Conservation (phyloP, 2,329 filamentous ascomycete species). For the Colletotrichum filicis region DNA sequence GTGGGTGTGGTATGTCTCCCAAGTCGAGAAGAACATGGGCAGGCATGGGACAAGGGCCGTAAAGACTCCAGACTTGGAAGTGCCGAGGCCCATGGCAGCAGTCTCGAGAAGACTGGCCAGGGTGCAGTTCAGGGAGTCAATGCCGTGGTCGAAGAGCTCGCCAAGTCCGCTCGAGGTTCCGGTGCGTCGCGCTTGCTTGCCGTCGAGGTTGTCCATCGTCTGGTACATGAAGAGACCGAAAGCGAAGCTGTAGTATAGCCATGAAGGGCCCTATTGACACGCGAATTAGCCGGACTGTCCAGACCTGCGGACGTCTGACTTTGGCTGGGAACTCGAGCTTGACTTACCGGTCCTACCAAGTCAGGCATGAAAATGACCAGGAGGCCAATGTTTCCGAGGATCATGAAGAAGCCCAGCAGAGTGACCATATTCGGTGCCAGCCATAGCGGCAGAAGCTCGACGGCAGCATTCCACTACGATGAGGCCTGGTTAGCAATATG, state of each 20-base stretch:
- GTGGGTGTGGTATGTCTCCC: conserved; percentile 99
- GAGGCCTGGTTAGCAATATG: conserved; percentile 35
- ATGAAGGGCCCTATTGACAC: conserved; percentile 76
- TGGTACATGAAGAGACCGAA: conserved; percentile 98
- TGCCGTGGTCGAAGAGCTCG: conserved; percentile 98
- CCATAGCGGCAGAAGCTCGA: conserved; percentile 93
- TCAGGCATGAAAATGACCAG: conserved; percentile 88
- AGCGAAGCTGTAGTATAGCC: conserved; percentile 96
- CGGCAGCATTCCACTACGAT: conserved; percentile 97
- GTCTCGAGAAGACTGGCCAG: conserved; percentile 91
- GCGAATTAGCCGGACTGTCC: conserved; percentile 13
- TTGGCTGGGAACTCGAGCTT: neutral
- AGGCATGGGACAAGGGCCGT: conserved; percentile 91
- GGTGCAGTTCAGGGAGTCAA: conserved; percentile 97
- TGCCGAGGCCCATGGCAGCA: conserved; percentile 91
- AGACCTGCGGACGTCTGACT: conserved; percentile 8
- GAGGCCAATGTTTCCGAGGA: conserved; percentile 81
- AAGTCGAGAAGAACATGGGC: conserved; percentile 99
- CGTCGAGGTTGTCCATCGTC: conserved; percentile 98
- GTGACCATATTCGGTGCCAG: conserved; percentile 98
- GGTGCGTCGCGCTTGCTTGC: conserved; percentile 94
- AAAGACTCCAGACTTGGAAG: conserved; percentile 86
- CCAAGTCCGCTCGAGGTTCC: conserved; percentile 94
- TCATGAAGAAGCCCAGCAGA: conserved; percentile 92
- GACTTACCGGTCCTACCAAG: conserved; percentile 84